Percentiles rank a stretch among this genome's conserved stretches.
phyloP scores from a whole-genome alignment of 2,329 filamentous ascomycete genomes.

The Penicillium sp. region DNA sequence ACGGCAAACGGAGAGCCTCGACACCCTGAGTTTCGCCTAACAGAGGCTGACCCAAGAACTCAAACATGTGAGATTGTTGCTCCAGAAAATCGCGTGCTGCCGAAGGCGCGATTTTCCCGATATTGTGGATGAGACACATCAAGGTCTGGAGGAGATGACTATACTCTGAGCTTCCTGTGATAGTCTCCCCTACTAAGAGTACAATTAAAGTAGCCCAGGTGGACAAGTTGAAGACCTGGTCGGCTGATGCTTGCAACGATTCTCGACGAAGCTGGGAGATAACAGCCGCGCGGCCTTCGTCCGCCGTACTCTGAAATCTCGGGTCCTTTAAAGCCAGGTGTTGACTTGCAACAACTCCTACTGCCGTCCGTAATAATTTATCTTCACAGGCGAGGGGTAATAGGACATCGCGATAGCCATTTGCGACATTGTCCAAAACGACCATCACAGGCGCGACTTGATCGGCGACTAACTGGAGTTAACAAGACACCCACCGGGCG shows the following conservation, averaged over 20 bases:
- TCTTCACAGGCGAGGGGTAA: constrained; percentile 30
- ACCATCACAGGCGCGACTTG: constrained; percentile 34
- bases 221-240: constrained; percentile 16
- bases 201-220: constrained; percentile 26
- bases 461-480: constrained; percentile 18
- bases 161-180: constrained; percentile 26
- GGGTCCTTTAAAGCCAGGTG: constrained; percentile 21
- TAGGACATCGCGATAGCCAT: constrained; percentile 33
- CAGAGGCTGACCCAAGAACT: constrained; percentile 21
- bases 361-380: constrained; percentile 24
- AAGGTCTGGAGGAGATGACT: constrained; percentile 18
- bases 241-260: constrained; percentile 11
- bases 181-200: constrained; percentile 27
- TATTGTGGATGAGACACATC: constrained; percentile 15
- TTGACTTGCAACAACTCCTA: constrained; percentile 25
- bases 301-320: constrained; percentile 11
- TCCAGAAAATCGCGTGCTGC: constrained; percentile 12
- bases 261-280: constrained; percentile 20
- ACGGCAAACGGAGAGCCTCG: constrained; percentile 7
- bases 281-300: constrained; percentile 15
- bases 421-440: constrained; percentile 28
- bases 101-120: constrained; percentile 1
- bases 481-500: neutral
- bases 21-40: constrained; percentile 18
- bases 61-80: constrained; percentile 25